Conservation (phyloP, 1,284 basidiomycete species). For the Earliella scabrosa region DNA sequence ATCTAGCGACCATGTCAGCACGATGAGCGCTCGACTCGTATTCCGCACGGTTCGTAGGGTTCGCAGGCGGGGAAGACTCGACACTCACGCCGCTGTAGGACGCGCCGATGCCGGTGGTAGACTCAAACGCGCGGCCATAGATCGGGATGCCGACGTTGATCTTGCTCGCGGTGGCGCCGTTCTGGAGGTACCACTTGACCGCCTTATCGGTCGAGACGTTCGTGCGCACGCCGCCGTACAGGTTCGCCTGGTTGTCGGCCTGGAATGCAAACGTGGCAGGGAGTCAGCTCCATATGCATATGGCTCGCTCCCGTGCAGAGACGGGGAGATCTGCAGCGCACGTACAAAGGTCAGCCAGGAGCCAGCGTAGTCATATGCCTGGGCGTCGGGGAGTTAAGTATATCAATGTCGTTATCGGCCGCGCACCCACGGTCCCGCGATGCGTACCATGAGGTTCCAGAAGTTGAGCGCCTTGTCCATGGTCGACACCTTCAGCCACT, state of each 20-base stretch:
- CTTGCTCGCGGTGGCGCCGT: conserved; percentile 76
- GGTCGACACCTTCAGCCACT: conserved; percentile 65
- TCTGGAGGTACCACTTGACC: conserved; percentile 64
- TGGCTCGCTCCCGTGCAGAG: neutral
- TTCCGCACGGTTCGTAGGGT: neutral
- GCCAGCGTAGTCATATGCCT: conserved; percentile 82
- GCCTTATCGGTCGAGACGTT: conserved; percentile 75
- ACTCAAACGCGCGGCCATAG: conserved; percentile 85
- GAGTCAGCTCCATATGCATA: neutral
- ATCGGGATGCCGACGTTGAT: conserved; percentile 87
- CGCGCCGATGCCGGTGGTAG: conserved; percentile 76
- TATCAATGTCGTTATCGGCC: neutral
- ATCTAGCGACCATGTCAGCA: conserved; percentile 46
- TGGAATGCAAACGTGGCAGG: conserved; percentile 19
- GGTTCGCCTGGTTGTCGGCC: conserved; percentile 83
- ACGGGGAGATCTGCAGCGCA: neutral
- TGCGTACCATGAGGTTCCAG: conserved; percentile 90
- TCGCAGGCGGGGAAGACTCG: neutral
- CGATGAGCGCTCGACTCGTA: neutral
- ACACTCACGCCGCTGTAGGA: conserved; percentile 71
- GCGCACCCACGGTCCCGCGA: neutral
- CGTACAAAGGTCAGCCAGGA: conserved; percentile 62
- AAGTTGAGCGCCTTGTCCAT: conserved; percentile 80
- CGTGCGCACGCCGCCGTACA: conserved; percentile 70
- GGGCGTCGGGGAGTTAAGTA: conserved; percentile 2